Conservation (phyloP, 75 land plant species). For the Isoetes taiwanensis region DNA sequence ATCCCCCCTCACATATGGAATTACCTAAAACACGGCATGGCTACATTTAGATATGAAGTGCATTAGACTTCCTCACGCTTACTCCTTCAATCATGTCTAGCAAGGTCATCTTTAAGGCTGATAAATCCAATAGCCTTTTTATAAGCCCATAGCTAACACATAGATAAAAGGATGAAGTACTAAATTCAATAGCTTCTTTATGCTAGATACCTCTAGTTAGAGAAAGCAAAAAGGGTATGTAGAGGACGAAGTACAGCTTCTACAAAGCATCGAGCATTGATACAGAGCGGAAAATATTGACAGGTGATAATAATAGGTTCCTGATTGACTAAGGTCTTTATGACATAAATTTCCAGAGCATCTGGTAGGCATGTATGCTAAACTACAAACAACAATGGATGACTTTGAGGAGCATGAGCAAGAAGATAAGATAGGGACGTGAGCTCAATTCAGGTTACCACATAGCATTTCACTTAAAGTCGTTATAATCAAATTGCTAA, state of each 20-base stretch:
- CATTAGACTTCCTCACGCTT: neutral
- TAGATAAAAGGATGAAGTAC: neutral
- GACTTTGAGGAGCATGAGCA: neutral
- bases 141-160: neutral
- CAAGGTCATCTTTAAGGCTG: too few species aligned
- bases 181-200: neutral
- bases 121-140: neutral
- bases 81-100: neutral
- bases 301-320: too few species aligned
- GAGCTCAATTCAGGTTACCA: neutral
- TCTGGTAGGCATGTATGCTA: too few species aligned
- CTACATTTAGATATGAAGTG: neutral
- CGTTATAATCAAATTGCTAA: neutral
- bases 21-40: constrained; percentile 32
- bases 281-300: too few species aligned
- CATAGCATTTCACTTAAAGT: neutral
- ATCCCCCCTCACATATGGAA: constrained; percentile 69
- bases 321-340: too few species aligned
- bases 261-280: too few species aligned
- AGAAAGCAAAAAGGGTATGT: too few species aligned
- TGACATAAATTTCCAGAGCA: too few species aligned
- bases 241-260: too few species aligned
- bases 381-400: neutral
- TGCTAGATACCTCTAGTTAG: neutral
- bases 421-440: neutral